Conservation (phyloP, 352 stramenopile genomes). For the Phytophthora gonapodyides region DNA sequence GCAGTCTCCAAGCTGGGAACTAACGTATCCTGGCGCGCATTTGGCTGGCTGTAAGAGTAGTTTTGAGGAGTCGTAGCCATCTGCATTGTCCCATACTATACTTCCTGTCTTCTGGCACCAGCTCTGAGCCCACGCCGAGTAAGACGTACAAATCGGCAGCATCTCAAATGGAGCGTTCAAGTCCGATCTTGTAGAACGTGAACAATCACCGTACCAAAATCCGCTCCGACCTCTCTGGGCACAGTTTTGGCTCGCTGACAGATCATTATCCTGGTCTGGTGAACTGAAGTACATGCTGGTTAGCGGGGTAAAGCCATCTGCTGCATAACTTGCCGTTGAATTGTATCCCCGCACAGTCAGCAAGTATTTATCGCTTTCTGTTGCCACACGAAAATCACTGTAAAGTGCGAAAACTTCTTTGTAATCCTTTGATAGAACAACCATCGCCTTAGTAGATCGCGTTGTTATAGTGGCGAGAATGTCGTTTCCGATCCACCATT, state of each 20-base stretch:
- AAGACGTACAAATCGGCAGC: conserved; percentile 47
- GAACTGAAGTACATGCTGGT: conserved; percentile 70
- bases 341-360: conserved; percentile 49
- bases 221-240: conserved; percentile 50
- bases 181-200: conserved; percentile 42
- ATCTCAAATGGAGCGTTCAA: conserved; percentile 57
- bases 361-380: conserved; percentile 52
- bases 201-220: conserved; percentile 64
- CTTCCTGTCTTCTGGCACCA: conserved; percentile 53
- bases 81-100: conserved; percentile 59
- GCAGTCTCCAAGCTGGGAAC: conserved; percentile 30
- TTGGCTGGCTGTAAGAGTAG: conserved; percentile 53
- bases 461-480: conserved; percentile 43
- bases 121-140: conserved; percentile 48
- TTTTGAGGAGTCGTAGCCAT: conserved; percentile 51
- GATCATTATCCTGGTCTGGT: conserved; percentile 59
- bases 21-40: conserved; percentile 38
- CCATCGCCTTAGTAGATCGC: conserved; percentile 43
- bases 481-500: conserved; percentile 71
- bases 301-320: conserved; percentile 47
- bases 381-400: conserved; percentile 48
- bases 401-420: conserved; percentile 49
- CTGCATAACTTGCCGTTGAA: conserved; percentile 37
- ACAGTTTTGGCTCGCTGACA: conserved; percentile 48
- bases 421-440: conserved; percentile 59